Conservation (phyloP, 768 basidiomycete species). For the Trametes coccinea region DNA sequence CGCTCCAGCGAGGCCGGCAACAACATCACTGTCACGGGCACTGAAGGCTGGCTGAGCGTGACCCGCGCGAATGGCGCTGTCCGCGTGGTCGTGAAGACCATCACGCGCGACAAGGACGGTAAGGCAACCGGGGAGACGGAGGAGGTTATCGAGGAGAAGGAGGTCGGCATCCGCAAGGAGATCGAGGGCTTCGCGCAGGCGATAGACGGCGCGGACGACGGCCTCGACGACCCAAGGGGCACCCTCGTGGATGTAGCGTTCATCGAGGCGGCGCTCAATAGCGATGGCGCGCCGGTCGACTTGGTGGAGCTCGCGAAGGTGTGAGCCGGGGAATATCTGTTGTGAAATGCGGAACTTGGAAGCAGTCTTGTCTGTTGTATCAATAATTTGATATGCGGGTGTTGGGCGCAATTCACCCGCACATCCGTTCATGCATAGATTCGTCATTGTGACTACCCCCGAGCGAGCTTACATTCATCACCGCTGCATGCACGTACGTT, state of each 20-base stretch:
- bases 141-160: conserved; percentile 50
- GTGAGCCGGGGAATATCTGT: conserved; percentile 8
- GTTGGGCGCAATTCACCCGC: too few relatives aligned
- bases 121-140: conserved; percentile 40
- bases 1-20: conserved; percentile 33
- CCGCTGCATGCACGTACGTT: neutral
- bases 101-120: conserved; percentile 38
- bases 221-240: conserved; percentile 46
- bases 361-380: conserved; percentile 8
- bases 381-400: neutral
- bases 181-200: conserved; percentile 59
- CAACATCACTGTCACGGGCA: conserved; percentile 58
- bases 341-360: neutral
- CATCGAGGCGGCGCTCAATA: conserved; percentile 75
- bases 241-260: conserved; percentile 77
- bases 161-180: conserved; percentile 57
- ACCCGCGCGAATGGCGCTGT: conserved; percentile 32
- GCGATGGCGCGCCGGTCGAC: conserved; percentile 60
- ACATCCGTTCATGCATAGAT: too few relatives aligned
- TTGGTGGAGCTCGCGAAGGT: conserved; percentile 40
- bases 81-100: conserved; percentile 39
- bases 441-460: too few relatives aligned
- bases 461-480: too few relatives aligned
- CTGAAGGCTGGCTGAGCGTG: conserved; percentile 59
- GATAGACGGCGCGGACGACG: conserved; percentile 50